Evolutionary conservation across 495 filamentous ascomycete species (phyloP).

Genomic region (Aspergillus funiculosus): DNA sequence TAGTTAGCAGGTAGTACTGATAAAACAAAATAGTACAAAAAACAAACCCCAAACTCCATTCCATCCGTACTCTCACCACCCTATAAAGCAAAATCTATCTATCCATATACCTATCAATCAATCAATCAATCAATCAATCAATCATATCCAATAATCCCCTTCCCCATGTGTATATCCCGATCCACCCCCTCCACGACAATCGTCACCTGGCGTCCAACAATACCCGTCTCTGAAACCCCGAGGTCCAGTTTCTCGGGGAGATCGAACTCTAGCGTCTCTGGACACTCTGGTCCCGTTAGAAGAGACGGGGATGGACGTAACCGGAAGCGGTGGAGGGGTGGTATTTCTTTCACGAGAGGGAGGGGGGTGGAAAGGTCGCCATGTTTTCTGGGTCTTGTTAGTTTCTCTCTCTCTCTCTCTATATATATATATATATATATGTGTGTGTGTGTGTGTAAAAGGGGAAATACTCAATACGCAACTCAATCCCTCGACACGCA

Average conservation of each 20-base stretch:
- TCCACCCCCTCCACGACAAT: slow-evolving; percentile 24
- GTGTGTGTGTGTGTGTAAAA: background rate
- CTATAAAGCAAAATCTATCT: slow-evolving; percentile 3
- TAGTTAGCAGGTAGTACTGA: background rate
- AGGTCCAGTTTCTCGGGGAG: slow-evolving; percentile 55
- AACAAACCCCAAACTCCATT: background rate
- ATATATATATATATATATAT: background rate
- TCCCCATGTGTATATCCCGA: slow-evolving; percentile 23
- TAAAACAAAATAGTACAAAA: background rate
- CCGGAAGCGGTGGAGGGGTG: slow-evolving; percentile 16
- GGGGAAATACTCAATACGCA: slow-evolving; percentile 36
- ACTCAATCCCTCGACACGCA: slow-evolving; percentile 16
- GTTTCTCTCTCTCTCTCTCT: background rate
- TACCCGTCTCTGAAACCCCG: slow-evolving; percentile 39
- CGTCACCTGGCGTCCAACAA: slow-evolving; percentile 36
- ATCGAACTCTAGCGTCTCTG: slow-evolving; percentile 38
- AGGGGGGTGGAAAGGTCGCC: slow-evolving; percentile 29
- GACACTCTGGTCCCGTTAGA: background rate
- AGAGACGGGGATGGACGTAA: slow-evolving; percentile 6
- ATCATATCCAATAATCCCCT: slow-evolving; percentile 39
- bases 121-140: slow-evolving; percentile 23
- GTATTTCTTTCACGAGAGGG: background rate
- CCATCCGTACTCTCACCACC: background rate
- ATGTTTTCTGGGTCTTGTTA: slow-evolving; percentile 25
- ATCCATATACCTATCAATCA: slow-evolving; percentile 5